phyloP scores from a whole-genome alignment of 768 basidiomycete species.

The Russula vinacea region DNA sequence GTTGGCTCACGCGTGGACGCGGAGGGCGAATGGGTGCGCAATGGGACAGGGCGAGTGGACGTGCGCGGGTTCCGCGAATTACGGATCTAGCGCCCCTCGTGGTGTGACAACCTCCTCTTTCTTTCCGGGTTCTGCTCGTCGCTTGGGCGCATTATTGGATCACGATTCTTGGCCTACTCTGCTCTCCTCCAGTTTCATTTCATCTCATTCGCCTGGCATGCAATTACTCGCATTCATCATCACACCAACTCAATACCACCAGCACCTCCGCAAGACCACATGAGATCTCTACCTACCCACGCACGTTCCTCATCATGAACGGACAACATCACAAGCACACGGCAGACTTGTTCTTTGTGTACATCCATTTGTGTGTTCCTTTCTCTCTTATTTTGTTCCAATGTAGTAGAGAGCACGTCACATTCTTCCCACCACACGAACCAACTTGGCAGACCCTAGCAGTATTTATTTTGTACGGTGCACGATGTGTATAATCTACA shows the following conservation, averaged over 20 bases:
- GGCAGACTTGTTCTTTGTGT: conserved; percentile 21
- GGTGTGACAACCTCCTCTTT: no score
- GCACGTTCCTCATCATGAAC: not conserved
- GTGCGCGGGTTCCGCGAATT: conserved; percentile 76
- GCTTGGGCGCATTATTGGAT: not conserved
- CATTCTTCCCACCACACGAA: conserved; percentile 17
- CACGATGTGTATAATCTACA: conserved; percentile 28
- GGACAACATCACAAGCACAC: conserved; percentile 18
- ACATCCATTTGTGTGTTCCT: conserved; percentile 18
- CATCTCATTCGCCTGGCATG: conserved; percentile 4
- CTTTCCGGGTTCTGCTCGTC: not conserved
- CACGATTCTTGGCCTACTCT: not conserved
- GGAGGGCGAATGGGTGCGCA: conserved; percentile 57
- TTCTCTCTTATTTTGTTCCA: conserved; percentile 7
- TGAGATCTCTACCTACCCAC: conserved; percentile 7
- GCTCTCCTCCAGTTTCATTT: conserved; percentile 3
- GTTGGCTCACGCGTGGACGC: conserved; percentile 34
- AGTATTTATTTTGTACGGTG: conserved; percentile 28
- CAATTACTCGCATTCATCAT: conserved; percentile 16
- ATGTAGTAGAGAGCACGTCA: conserved; percentile 20
- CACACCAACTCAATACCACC: conserved; percentile 6
- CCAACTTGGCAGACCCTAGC: conserved; percentile 19
- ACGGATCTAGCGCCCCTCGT: conserved; percentile 48
- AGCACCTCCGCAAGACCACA: conserved; percentile 1
- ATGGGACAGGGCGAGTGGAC: conserved; percentile 69